phyloP scores from a whole-genome alignment of 345 rosid species.

The Salix exigua region DNA sequence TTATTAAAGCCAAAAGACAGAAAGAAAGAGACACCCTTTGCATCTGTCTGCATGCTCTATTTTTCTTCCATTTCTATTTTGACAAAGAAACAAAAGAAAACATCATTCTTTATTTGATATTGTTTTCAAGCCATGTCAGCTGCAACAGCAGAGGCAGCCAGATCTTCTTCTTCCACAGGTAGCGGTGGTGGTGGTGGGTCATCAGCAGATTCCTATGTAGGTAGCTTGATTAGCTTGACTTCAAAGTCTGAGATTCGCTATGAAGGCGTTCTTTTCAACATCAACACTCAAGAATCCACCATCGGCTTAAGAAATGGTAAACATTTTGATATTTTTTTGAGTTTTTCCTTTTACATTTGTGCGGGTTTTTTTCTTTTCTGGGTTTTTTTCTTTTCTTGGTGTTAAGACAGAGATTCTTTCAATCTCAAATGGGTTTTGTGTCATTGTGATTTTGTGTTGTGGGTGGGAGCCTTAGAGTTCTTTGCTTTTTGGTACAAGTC shows the following conservation, averaged over 20 bases:
- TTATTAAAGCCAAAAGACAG: neutral
- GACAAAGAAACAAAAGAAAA: neutral
- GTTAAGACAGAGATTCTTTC: neutral
- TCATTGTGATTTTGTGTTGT: neutral
- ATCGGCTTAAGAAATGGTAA: slow-evolving; percentile 44
- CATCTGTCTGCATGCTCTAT: neutral
- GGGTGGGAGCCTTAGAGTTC: neutral
- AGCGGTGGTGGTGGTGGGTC: neutral
- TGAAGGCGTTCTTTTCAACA: slow-evolving; percentile 42
- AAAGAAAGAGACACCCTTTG: neutral
- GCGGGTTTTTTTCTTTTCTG: neutral
- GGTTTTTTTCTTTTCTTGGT: neutral
- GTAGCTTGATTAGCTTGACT: slow-evolving; percentile 42
- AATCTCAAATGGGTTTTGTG: neutral
- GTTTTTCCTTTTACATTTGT: neutral
- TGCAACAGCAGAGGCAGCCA: neutral
- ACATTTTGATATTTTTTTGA: neutral
- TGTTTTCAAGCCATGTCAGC: neutral
- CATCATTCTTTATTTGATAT: neutral
- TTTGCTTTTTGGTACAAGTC: neutral
- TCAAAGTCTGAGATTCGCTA: slow-evolving; percentile 49
- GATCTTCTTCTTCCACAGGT: neutral
- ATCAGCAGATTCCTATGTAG: slow-evolving; percentile 37
- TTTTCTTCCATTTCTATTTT: neutral
- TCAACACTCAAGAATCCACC: slow-evolving; percentile 42